Base-by-base conservation (phyloP, 2,329 filamentous ascomycete genomes). In the Ceratocystis papillata region DNA sequence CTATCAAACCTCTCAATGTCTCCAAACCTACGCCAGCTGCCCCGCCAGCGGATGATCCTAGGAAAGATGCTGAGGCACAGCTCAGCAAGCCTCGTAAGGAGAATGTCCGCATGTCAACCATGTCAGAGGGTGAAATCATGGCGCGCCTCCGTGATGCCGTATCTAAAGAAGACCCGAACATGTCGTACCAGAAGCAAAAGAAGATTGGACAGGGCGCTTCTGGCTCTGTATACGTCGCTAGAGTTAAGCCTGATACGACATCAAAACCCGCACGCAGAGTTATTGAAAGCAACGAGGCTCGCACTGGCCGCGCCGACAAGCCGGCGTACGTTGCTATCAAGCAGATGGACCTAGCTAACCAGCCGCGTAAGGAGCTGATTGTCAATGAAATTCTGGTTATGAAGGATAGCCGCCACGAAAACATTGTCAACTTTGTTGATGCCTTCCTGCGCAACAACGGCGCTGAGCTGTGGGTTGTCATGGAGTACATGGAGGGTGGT, bases 371-470 rank as follows among this genome's bases (percentile, higher is more conserved):
- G 80, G 94, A 99, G 77, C 79, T 99, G 73, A 99, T 99, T 73
- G 94, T 99, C 64, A 99, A 99, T 76, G 94, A 99, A 74, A 99
- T 99, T 73, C 95, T 99, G 79, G 94, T 99, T 68, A 99, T 99
- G 94, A 96, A 97, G 79, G 94, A 99, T 78, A 96, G 90, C 80
- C 89, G 92, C 74, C 94, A 99, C 76, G 87, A 88, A 68, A 99
- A 99, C 77, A 99, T 99, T 79, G 94, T 99, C 77, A 99, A 99
- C 78, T 99, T 96, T 78, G 79, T 99, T 44, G 94, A 99, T 72
- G 92, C 93, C 2, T 99, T 97, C 80, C 79, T 99, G 73, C 89
- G 94, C 73, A 96, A 96, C 75, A 93, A 94, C 76, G 91, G 89
- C 72, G 84, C 89, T 65, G 94, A 99, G 75, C 83, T 99, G n/a